Evolutionary conservation across 495 filamentous ascomycete genomes (phyloP), one percentile per base, ranked within the genome.

Genomic region (Sphaerosporella brunnea): DNA sequence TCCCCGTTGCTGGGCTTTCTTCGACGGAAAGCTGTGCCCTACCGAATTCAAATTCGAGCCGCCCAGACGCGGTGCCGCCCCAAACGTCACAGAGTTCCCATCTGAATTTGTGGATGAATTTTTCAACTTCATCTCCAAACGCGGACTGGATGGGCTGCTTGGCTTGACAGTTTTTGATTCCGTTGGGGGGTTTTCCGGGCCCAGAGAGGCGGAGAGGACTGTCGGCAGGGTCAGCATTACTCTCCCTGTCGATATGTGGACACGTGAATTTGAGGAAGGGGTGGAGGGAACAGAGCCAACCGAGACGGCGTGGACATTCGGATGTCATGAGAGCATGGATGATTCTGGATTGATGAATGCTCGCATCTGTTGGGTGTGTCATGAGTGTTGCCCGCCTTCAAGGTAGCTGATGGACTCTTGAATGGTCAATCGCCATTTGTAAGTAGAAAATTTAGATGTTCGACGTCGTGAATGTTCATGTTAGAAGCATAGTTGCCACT

Each of bases 251-350:
- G 46, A 28, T 7, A 25, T 7, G 23, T 4, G 5, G 5, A 15
- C 45, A n/a, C 40, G 38, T 15, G 55, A 48, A 11, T 43, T 40
- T 23, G 19, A 43, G 23, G 20, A 30, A 5, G 20, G 26, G 9
- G 20, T 35, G 3, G 48, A 41, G 2, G n/a, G n/a, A n/a, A n/a
- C n/a, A n/a, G n/a, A n/a, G n/a, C n/a, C n/a, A n/a, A 23, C 53
- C 20, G 56, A 59, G 32, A 45, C 56, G 8, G 56, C 57, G 26
- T 59, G 56, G 56, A 50, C 56, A 15, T 59, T 59, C 40, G 56
- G 55, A 9, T 59, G 56, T 35, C 55, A 59, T 24, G 55, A 59
- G 25, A 51, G 45, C 11, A 18, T 59, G 35, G 43, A 55, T 41
- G 32, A 59, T 42, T 59, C 56, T 0, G 54, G 38, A 24, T 47